These are phyloP conservation scores for Nannizziopsis barbatae DNA, from an alignment of 2,329 filamentous ascomycete species.

Conservation along the genomic window DNA sequence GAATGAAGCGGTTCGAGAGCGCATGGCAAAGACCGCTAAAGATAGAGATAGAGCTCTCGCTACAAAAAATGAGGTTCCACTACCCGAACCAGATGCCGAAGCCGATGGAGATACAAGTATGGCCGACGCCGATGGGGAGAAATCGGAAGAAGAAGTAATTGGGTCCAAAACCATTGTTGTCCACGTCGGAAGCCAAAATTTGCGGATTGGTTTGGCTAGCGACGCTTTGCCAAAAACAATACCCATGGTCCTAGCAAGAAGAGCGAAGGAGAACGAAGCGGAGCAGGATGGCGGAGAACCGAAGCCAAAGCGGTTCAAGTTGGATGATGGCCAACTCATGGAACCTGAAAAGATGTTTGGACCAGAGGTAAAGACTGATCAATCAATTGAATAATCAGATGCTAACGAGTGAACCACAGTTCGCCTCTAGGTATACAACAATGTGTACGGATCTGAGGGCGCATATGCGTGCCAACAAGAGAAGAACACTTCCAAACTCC, in stretches of 20 bases:
- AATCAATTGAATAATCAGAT: not conserved
- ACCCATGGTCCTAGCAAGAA: slow-evolving; percentile 81
- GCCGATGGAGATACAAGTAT: slow-evolving; percentile 46
- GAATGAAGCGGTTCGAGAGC: slow-evolving; percentile 72
- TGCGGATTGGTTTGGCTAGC: slow-evolving; percentile 88
- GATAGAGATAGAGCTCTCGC: slow-evolving; percentile 79
- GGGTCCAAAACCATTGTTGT: slow-evolving; percentile 90
- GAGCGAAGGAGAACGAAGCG: slow-evolving; percentile 65
- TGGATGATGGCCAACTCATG: slow-evolving; percentile 41
- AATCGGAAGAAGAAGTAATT: slow-evolving; percentile 47
- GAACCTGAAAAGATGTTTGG: slow-evolving; percentile 73
- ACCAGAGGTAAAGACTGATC: slow-evolving; percentile 52
- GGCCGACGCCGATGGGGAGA: slow-evolving; percentile 44
- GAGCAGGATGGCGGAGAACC: slow-evolving; percentile 74
- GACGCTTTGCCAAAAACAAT: slow-evolving; percentile 90
- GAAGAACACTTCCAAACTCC: slow-evolving; percentile 90
- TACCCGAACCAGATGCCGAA: slow-evolving; percentile 38
- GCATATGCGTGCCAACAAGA: slow-evolving; percentile 86
- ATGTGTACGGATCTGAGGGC: slow-evolving; percentile 79
- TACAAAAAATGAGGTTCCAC: slow-evolving; percentile 53
- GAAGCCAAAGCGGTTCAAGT: slow-evolving; percentile 54
- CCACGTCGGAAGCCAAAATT: slow-evolving; percentile 88
- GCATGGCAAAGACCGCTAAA: slow-evolving; percentile 73
- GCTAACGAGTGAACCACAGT: slow-evolving; percentile 29
- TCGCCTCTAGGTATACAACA: slow-evolving; percentile 57